Conservation (phyloP, 768 basidiomycete species). For the Mycena leptocephala region DNA sequence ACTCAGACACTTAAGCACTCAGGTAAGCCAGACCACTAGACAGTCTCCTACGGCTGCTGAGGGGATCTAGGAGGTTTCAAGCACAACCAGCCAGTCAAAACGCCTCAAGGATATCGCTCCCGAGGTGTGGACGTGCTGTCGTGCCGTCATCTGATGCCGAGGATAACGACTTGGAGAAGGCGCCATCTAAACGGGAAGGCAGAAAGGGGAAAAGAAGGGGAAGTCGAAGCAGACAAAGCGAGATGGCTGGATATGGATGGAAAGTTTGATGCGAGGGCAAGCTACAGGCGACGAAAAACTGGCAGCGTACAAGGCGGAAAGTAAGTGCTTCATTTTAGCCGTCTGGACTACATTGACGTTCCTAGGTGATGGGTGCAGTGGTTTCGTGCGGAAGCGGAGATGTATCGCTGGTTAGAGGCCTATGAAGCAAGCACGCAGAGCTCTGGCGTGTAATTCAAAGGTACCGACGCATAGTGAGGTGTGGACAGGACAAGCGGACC, state of each 20-base stretch:
- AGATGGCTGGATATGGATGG: constrained; percentile 25
- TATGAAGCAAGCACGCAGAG: constrained; percentile 14
- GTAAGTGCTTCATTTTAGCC: background rate
- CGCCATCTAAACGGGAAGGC: background rate
- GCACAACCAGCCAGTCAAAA: background rate
- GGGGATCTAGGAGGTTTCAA: background rate
- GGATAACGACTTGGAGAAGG: background rate
- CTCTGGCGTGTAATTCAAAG: constrained; percentile 8
- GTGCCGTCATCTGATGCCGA: constrained; percentile 1
- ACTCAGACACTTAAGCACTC: constrained; percentile 15
- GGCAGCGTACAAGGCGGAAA: constrained; percentile 20
- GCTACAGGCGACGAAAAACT: background rate
- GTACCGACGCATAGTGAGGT: background rate
- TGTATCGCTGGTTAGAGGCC: background rate
- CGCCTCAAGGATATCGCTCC: constrained; percentile 16
- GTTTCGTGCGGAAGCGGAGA: background rate
- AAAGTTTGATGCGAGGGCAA: background rate
- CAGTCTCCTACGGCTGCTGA: background rate
- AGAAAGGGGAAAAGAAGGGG: background rate
- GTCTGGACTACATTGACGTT: background rate
- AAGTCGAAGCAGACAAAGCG: constrained; percentile 9
- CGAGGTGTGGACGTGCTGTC: background rate
- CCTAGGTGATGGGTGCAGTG: constrained; percentile 20
- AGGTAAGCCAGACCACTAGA: background rate
- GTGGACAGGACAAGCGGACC: background rate